Base-by-base conservation (phyloP, 2,329 filamentous ascomycete genomes). In the Colletotrichum orbiculare region DNA sequence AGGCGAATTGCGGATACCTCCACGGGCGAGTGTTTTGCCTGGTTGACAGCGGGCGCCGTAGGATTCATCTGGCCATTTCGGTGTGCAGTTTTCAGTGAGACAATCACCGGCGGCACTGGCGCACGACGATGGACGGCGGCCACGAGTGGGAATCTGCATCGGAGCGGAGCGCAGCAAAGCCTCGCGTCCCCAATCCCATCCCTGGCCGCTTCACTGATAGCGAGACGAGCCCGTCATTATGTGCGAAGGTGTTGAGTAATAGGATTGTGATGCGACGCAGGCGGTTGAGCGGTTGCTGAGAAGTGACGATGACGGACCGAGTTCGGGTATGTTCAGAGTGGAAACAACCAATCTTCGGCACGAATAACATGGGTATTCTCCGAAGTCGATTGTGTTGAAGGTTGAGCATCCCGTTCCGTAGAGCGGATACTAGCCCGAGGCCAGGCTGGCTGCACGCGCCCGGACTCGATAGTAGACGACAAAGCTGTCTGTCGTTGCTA, bases 131-230 rank as follows among this genome's bases (percentile, higher is more conserved):
- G 62, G 58, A 53, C 62, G 47, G 52, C 62, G 62, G 41, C 35
- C 35, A 57, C 58, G 52, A 55, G 58, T 62, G 62, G 62, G 37
- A 46, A 62, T 65, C 58, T 62, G 62, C 62, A 65, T 58, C 39
- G 37, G n/a, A 46, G 62, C 58, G 62, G 62, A 63, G 58, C 58
- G 62, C 62, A 63, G 62, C 47, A 57, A 53, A 62, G 62, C 53
- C 15, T 62, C 58, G 58, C 58, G 52, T 52, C 47, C 46, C 52
- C 58, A 37, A 42, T 57, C 42, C 49, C 47, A 37, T 17, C 62
- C 25, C 25, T 25, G 25, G 25, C 25, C 25, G 25, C 25, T 25
- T 25, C 58, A 57, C 57, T 56, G 62, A 65, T 53, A 53, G 52
- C 62, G 52, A 62, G 58, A 42, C 62, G 48, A 63, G 60, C 17